Evolutionary conservation across 2,329 filamentous ascomycete species (phyloP), one percentile per base, ranked within the genome.

Genomic region (Fusarium verrucosum): DNA sequence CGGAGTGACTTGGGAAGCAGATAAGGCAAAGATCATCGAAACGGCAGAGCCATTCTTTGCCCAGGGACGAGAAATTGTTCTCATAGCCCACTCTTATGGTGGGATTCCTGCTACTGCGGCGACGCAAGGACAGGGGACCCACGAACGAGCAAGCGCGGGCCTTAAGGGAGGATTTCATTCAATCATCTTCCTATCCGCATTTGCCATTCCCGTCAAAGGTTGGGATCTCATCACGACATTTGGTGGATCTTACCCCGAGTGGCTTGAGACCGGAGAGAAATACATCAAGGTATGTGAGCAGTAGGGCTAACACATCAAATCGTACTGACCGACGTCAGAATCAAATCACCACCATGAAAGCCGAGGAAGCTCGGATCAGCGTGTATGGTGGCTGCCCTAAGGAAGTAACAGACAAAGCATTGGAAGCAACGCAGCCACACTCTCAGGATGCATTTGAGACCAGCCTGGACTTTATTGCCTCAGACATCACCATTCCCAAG

Each of bases 371-470:
- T 19, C 2, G 35, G 7, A 20, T 11, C 1, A 23, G 41, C 16
- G 19, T 60, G 3, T 37, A 61, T 11, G 50, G 43, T 3, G 43
- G 50, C 1, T 53, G 43, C 1, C 10, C 4, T 0, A 8, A 50
- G 10, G 43, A 50, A 7, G 50, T 33, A 2, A 38, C n/a, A 9
- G 23, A 55, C 13, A 16, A 43, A 1, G 43, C 32, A 13, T n/a
- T 58, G 7, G 25, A 43, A 2, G 13, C 22, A 5, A 52, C 51
- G 28, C 33, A 60, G 11, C 58, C 58, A 16, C 58, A 61, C 32
- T 61, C 58, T 0, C 58, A 61, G 4, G 58, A 61, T 23, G 58
- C 58, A 0, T 61, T 61, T n/a, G 58, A 61, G 22, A 60, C 55
- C 4, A 45, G 55, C 9, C 36, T 61, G 4, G 11, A 60, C 3